phyloP scores from a whole-genome alignment of 768 basidiomycete genomes.

The Auricularia sp. region DNA sequence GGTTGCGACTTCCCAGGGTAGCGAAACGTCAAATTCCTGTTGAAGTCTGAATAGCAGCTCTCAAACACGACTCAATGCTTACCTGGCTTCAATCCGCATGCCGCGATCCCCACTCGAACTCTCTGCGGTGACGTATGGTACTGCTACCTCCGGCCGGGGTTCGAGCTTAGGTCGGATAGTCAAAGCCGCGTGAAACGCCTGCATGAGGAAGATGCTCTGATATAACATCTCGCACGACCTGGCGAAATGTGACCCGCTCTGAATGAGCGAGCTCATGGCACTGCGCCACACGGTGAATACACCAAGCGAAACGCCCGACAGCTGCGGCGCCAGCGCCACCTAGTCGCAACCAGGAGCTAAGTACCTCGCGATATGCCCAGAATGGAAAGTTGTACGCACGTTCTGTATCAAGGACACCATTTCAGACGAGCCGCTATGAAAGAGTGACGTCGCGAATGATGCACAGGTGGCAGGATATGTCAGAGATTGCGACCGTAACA shows the following conservation, averaged over 20 bases:
- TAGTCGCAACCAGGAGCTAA: conserved; percentile 21
- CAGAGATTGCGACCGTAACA: conserved; percentile 37
- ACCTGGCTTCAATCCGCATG: conserved; percentile 65
- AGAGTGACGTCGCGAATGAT: conserved; percentile 29
- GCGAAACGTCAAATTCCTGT: conserved; percentile 56
- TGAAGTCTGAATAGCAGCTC: conserved; percentile 7
- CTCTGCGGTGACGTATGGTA: conserved; percentile 36
- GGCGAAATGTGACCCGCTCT: conserved; percentile 51
- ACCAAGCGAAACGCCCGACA: conserved; percentile 65
- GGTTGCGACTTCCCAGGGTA: conserved; percentile 68
- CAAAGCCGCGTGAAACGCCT: conserved; percentile 73
- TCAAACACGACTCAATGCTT: conserved; percentile 13
- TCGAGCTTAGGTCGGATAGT: conserved; percentile 58
- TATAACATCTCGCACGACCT: conserved; percentile 65
- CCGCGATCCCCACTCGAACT: conserved; percentile 31
- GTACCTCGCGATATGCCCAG: conserved; percentile 2
- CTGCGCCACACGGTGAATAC: conserved; percentile 74
- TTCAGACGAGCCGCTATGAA: conserved; percentile 26
- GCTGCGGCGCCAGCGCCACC: conserved; percentile 65
- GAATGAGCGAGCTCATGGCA: conserved; percentile 63
- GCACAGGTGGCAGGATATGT: conserved; percentile 14
- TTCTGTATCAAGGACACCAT: conserved; percentile 8
- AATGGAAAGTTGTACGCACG: neutral
- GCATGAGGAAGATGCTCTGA: conserved; percentile 79
- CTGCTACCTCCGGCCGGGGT: conserved; percentile 43